Evolutionary conservation across 208 protist species (phyloP), one percentile per base, ranked within the genome.

Genomic region (Phytomonas francai): DNA sequence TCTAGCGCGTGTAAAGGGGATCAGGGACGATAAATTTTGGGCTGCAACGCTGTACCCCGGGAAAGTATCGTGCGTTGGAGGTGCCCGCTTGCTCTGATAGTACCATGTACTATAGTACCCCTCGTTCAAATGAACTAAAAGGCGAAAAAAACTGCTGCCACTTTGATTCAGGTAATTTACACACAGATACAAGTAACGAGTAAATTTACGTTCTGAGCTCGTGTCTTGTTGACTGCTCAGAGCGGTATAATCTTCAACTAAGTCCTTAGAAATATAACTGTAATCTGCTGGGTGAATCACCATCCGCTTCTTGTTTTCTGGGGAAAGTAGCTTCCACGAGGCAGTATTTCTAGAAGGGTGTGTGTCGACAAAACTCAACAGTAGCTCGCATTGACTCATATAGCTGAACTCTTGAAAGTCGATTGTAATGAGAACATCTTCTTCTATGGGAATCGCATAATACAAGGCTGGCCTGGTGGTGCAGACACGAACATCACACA

Each of bases 351-450:
- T 78, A 67, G 74, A 87, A 5, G 89, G 89, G 16, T 80, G 67
- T 4, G 72, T 33, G 34, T 88, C 83, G 19, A 63, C 80, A 39
- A 85, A 85, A 70, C 85, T 94, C 32, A 89, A 67, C 49, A 94
- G 73, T 42, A 97, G 68, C 14, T 81, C 72, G 65, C 89, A 95
- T 29, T 87, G 80, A 34, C 84, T 79, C 2, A 85, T 83, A 25
- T 74, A 85, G 75, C 90, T 93, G 39, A 80, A 83, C 76, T 97
- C 89, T 65, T 90, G 87, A 73, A 93, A 81, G 22, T 81, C 75
- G 33, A 97, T 74, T 28, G 75, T 86, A 27, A 95, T 72, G 36
- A 84, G 77, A 27, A 68, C 78, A 8, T 79, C 78, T 28, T 81
- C 67, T 9, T 67, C 51, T 3, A 93, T 59, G 2, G 64, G 34